Evolutionary conservation across 768 basidiomycete genomes (phyloP).

Genomic region (Lactarius hengduanensis): DNA sequence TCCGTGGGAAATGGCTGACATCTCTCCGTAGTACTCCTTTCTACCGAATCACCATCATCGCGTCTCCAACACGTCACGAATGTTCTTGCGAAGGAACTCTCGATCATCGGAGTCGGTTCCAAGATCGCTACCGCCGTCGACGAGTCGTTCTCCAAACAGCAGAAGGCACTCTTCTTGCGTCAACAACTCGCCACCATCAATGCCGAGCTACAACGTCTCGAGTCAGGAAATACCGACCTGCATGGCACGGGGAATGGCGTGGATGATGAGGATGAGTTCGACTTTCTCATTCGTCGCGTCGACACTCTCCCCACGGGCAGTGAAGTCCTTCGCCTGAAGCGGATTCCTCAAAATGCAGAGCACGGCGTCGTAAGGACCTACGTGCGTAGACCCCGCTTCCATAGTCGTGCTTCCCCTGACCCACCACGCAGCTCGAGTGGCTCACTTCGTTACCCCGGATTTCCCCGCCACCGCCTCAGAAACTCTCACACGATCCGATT

Average conservation of each 20-base stretch:
- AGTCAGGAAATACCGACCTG: conserved; percentile 20
- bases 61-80: no score
- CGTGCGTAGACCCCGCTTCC: conserved; percentile 44
- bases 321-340: conserved; percentile 80
- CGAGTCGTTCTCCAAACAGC: conserved; percentile 82
- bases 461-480: conserved; percentile 39
- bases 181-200: conserved; percentile 82
- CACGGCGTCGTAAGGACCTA: conserved; percentile 86
- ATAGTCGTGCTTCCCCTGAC: background rate
- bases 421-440: conserved; percentile 75
- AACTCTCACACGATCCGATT: conserved; percentile 50
- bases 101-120: conserved; percentile 76
- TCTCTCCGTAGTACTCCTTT: no score
- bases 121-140: conserved; percentile 80
- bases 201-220: conserved; percentile 65
- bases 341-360: conserved; percentile 87
- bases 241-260: conserved; percentile 6
- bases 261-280: conserved; percentile 76
- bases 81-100: conserved; percentile 71
- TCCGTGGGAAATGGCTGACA: no score
- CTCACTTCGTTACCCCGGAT: conserved; percentile 85
- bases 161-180: conserved; percentile 83
- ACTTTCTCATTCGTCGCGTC: conserved; percentile 69
- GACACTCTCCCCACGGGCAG: conserved; percentile 68
- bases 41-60: no score